phyloP scores from a whole-genome alignment of 2,329 filamentous ascomycete species.

The Penicillium rolfsii region DNA sequence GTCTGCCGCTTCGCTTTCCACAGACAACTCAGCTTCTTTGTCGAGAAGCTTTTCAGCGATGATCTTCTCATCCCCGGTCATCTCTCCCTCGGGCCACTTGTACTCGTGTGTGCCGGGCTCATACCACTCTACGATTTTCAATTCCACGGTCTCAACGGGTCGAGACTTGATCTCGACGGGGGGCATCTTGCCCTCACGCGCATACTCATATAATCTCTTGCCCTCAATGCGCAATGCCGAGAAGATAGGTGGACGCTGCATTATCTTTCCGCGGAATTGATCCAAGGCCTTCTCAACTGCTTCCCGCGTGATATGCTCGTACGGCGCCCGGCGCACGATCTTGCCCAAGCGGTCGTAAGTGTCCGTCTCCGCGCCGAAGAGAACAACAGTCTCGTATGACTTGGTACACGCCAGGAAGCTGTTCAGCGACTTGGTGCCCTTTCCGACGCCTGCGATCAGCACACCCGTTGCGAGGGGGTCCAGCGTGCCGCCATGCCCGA shows the following conservation, averaged over 20 bases:
- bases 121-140: slow-evolving; percentile 82
- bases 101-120: slow-evolving; percentile 80
- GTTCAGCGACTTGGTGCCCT: slow-evolving; percentile 79
- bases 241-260: slow-evolving; percentile 90
- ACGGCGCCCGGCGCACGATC: slow-evolving; percentile 72
- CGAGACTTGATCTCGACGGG: slow-evolving; percentile 82
- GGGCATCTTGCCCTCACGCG: slow-evolving; percentile 82
- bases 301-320: slow-evolving; percentile 79
- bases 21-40: slow-evolving; percentile 37
- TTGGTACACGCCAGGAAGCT: slow-evolving; percentile 88
- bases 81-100: slow-evolving; percentile 78
- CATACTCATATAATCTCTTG: slow-evolving; percentile 95
- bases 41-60: slow-evolving; percentile 68
- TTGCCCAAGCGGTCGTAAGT: slow-evolving; percentile 88
- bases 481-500: slow-evolving; percentile 93
- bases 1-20: slow-evolving; percentile 36
- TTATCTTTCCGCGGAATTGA: slow-evolving; percentile 77
- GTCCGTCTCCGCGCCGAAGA: slow-evolving; percentile 92
- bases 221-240: slow-evolving; percentile 92
- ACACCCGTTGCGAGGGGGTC: slow-evolving; percentile 94
- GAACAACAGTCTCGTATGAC: slow-evolving; percentile 83
- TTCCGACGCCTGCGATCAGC: slow-evolving; percentile 83
- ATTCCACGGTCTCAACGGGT: slow-evolving; percentile 73
- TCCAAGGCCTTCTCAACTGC: slow-evolving; percentile 75
- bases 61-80: slow-evolving; percentile 72